These are phyloP conservation scores for Tuber magnatum DNA, from an alignment of 495 filamentous ascomycete genomes.

Conservation along the genomic window DNA sequence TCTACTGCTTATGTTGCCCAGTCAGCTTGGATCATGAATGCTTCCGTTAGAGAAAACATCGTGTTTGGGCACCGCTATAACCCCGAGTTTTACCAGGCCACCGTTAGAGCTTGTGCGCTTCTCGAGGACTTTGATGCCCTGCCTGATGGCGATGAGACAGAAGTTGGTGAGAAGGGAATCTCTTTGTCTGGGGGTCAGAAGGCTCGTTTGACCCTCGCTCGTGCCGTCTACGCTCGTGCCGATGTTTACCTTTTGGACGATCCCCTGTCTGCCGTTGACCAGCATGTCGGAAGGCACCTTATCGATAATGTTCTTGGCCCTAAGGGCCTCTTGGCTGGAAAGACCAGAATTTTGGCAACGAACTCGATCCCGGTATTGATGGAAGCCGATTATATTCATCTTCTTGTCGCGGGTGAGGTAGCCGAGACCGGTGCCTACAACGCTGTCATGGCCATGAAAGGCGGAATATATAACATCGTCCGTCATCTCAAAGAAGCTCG, in stretches of 20 bases:
- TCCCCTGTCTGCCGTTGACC: slow-evolving; percentile 89
- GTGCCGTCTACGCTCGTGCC: slow-evolving; percentile 94
- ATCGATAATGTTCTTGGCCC: slow-evolving; percentile 87
- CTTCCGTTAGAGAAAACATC: slow-evolving; percentile 92
- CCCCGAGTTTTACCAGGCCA: slow-evolving; percentile 87
- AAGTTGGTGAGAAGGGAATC: slow-evolving; percentile 95
- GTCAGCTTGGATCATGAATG: slow-evolving; percentile 95
- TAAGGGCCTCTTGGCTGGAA: slow-evolving; percentile 71
- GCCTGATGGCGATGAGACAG: slow-evolving; percentile 91
- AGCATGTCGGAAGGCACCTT: slow-evolving; percentile 90
- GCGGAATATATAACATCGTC: slow-evolving; percentile 77
- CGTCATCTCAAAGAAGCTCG: slow-evolving; percentile 55
- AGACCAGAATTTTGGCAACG: slow-evolving; percentile 89
- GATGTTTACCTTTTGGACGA: slow-evolving; percentile 96
- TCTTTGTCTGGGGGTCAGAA: slow-evolving; percentile 96
- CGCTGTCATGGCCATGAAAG: slow-evolving; percentile 87
- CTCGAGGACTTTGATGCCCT: slow-evolving; percentile 84
- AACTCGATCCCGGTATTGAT: slow-evolving; percentile 90
- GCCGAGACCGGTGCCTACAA: slow-evolving; percentile 82
- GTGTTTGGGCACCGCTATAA: slow-evolving; percentile 95
- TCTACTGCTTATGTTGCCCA: slow-evolving; percentile 85
- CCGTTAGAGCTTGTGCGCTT: slow-evolving; percentile 87
- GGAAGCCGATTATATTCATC: slow-evolving; percentile 75
- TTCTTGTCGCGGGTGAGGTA: slow-evolving; percentile 75
- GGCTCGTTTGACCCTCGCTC: slow-evolving; percentile 85